These are phyloP conservation scores for Lactarius evosmus DNA, from an alignment of 768 basidiomycete genomes.

Conservation along the genomic window DNA sequence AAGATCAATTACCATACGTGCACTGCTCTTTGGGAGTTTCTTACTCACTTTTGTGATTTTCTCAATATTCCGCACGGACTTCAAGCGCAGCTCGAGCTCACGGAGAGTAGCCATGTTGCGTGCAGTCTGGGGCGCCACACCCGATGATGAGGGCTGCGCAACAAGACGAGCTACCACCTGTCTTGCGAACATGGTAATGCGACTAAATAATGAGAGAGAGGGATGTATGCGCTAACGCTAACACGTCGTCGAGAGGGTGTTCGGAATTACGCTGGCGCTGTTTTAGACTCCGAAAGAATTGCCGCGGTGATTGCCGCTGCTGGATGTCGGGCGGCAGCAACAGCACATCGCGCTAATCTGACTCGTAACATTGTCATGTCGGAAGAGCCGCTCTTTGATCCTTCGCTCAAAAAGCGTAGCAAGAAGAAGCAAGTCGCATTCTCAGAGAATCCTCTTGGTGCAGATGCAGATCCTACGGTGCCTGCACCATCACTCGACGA, in stretches of 20 bases:
- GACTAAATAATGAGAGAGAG: neutral
- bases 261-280: slow-evolving; percentile 13
- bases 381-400: slow-evolving; percentile 79
- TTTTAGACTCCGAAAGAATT: slow-evolving; percentile 25
- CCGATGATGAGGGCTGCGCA: slow-evolving; percentile 40
- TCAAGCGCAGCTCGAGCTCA: slow-evolving; percentile 93
- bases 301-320: slow-evolving; percentile 5
- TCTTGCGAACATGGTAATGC: slow-evolving; percentile 46
- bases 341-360: neutral
- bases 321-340: slow-evolving; percentile 8
- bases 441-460: slow-evolving; percentile 77
- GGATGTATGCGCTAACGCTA: slow-evolving; percentile 20
- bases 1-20: slow-evolving; percentile 15
- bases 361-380: slow-evolving; percentile 45
- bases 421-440: slow-evolving; percentile 88
- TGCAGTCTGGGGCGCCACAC: slow-evolving; percentile 46
- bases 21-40: neutral
- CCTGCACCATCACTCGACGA: slow-evolving; percentile 75
- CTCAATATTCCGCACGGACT: slow-evolving; percentile 97
- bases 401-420: slow-evolving; percentile 73
- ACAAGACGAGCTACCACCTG: slow-evolving; percentile 45
- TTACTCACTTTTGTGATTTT: slow-evolving; percentile 95
- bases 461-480: slow-evolving; percentile 77
- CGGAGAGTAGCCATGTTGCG: slow-evolving; percentile 96
- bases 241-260: slow-evolving; percentile 33